Percentiles rank a stretch among this genome's conserved stretches.
Conservation (phyloP, 192 early-diverging fungal genomes). For the Coemansia sp. region DNA sequence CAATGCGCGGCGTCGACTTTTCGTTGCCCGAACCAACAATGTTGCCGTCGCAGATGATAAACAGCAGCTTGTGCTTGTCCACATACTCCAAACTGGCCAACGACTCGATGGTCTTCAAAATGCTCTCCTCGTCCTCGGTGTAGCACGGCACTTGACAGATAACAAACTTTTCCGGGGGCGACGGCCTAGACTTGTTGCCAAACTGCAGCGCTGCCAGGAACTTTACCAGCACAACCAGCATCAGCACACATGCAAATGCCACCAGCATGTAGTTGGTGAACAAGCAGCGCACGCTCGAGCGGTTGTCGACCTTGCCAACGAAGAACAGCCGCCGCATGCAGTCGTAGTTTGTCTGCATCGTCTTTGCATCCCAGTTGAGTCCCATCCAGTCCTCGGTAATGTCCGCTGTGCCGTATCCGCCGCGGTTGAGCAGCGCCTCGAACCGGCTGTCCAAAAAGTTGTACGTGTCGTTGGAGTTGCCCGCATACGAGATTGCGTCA, state of each 20-base stretch:
- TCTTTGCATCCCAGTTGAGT: slow-evolving; percentile 14
- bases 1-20: slow-evolving; percentile 92
- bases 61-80: slow-evolving; percentile 85
- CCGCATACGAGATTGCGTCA: slow-evolving; percentile 37
- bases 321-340: slow-evolving; percentile 89
- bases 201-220: slow-evolving; percentile 82
- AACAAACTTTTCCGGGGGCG: slow-evolving; percentile 90
- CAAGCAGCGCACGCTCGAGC: slow-evolving; percentile 69
- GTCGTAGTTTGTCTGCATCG: slow-evolving; percentile 54
- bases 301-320: slow-evolving; percentile 77
- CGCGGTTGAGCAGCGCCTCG: slow-evolving; percentile 59
- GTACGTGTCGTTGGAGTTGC: slow-evolving; percentile 30
- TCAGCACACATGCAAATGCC: slow-evolving; percentile 73
- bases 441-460: slow-evolving; percentile 36
- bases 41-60: slow-evolving; percentile 88
- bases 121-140: slow-evolving; percentile 85
- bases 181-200: slow-evolving; percentile 64
- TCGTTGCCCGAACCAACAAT: slow-evolving; percentile 97
- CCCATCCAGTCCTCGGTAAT: slow-evolving; percentile 48
- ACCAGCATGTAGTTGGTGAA: slow-evolving; percentile 87
- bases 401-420: slow-evolving; percentile 51
- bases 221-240: slow-evolving; percentile 79
- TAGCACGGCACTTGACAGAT: slow-evolving; percentile 96
- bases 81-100: slow-evolving; percentile 75
- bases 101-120: slow-evolving; percentile 81